These are phyloP conservation scores for Cyclostephanos tholiformis DNA, from an alignment of 108 stramenopile genomes.

Conservation along the genomic window DNA sequence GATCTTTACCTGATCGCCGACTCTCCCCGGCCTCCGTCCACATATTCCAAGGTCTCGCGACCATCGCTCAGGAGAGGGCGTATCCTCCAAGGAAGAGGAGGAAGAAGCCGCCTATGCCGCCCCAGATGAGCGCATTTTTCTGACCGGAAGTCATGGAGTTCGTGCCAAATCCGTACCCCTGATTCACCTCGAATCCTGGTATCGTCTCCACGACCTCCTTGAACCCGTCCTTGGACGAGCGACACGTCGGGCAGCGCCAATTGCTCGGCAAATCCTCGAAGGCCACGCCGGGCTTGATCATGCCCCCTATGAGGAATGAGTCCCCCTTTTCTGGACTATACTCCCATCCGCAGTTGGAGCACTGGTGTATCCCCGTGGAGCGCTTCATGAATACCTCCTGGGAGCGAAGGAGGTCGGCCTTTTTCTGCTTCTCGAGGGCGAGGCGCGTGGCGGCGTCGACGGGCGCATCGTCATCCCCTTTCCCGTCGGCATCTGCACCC, in stretches of 20 bases:
- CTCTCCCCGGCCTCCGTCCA: too few relatives aligned
- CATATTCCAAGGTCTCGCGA: neutral
- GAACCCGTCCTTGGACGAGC: conserved; percentile 88
- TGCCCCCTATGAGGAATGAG: conserved; percentile 81
- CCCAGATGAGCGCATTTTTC: conserved; percentile 90
- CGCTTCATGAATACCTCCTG: conserved; percentile 93
- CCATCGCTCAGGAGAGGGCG: conserved; percentile 56
- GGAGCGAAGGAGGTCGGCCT: conserved; percentile 77
- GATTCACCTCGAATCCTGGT: conserved; percentile 94
- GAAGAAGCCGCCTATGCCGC: conserved; percentile 85
- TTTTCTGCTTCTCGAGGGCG: conserved; percentile 59
- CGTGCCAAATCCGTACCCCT: conserved; percentile 91
- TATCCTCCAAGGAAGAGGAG: conserved; percentile 83
- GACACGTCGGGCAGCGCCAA: conserved; percentile 93
- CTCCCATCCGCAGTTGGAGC: conserved; percentile 88
- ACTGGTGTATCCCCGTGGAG: conserved; percentile 80
- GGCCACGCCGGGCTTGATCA: conserved; percentile 81
- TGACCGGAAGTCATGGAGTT: conserved; percentile 88
- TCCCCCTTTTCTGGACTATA: conserved; percentile 85
- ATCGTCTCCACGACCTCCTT: conserved; percentile 87
- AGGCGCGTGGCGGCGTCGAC: conserved; percentile 53
- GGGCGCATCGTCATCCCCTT: neutral
- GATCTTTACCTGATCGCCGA: neutral
- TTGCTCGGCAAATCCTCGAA: conserved; percentile 85
- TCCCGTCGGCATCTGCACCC: too few relatives aligned